Conservation (phyloP, 2,329 filamentous ascomycete species). For the Huntiella bhutanensis region DNA sequence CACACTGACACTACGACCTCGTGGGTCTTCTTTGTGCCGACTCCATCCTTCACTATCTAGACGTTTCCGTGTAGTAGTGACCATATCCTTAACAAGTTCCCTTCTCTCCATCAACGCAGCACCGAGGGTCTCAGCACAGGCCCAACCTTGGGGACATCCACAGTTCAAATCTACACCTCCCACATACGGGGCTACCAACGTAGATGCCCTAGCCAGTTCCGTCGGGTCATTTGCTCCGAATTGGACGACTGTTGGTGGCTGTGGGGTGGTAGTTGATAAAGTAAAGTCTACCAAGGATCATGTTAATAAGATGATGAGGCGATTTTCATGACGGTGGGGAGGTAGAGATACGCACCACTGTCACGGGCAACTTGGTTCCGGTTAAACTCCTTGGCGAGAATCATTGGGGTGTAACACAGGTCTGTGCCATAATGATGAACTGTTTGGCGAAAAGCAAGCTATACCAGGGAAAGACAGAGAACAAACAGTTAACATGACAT, state of each 20-base stretch:
- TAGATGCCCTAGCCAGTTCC: slow-evolving; percentile 43
- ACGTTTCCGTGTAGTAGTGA: slow-evolving; percentile 33
- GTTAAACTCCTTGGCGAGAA: slow-evolving; percentile 51
- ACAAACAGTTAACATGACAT: too few species aligned
- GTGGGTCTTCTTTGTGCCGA: slow-evolving; percentile 23
- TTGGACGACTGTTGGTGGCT: slow-evolving; percentile 45
- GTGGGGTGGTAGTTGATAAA: slow-evolving; percentile 30
- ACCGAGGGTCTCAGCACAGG: slow-evolving; percentile 46
- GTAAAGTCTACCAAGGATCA: slow-evolving; percentile 32
- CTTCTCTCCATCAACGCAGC: slow-evolving; percentile 49
- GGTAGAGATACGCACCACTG: slow-evolving; percentile 26
- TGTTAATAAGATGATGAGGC: not conserved
- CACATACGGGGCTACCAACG: slow-evolving; percentile 40
- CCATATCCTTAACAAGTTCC: slow-evolving; percentile 47
- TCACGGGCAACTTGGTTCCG: slow-evolving; percentile 39
- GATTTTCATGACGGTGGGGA: not conserved
- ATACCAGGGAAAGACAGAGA: slow-evolving; percentile 13
- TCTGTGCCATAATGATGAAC: slow-evolving; percentile 46
- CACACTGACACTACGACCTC: slow-evolving; percentile 42
- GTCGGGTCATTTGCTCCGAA: slow-evolving; percentile 43
- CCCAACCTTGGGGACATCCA: slow-evolving; percentile 56
- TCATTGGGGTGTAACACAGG: slow-evolving; percentile 55
- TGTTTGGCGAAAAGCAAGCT: slow-evolving; percentile 52
- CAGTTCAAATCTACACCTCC: slow-evolving; percentile 54
- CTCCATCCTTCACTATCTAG: slow-evolving; percentile 35